Evolutionary conservation across 805 yeast species (phyloP).

Genomic region (Candida glaebosa): DNA sequence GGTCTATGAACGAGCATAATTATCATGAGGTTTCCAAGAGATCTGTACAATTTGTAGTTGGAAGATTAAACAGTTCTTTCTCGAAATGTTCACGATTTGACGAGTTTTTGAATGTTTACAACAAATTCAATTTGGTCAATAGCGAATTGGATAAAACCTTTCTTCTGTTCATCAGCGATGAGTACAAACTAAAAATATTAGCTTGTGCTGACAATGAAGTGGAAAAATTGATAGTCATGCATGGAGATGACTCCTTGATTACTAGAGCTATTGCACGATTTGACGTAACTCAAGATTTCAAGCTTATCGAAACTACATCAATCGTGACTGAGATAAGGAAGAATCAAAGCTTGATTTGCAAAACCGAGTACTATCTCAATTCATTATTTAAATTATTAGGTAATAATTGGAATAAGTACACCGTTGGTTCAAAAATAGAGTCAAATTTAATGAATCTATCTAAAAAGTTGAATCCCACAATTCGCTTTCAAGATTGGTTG

Average conservation of each 20-base stretch:
- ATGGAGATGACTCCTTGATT: constrained; percentile 6
- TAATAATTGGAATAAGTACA: constrained; percentile 33
- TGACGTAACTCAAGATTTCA: neutral
- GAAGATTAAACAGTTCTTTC: constrained; percentile 23
- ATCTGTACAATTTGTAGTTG: constrained; percentile 19
- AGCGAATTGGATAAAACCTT: constrained; percentile 14
- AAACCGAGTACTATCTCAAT: constrained; percentile 20
- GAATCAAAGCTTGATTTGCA: constrained; percentile 18
- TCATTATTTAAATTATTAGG: constrained; percentile 28
- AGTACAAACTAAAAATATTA: constrained; percentile 29
- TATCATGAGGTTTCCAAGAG: constrained; percentile 20
- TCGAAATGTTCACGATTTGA: constrained; percentile 21
- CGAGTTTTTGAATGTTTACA: constrained; percentile 26
- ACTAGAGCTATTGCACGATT: constrained; percentile 1
- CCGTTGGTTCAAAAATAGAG: constrained; percentile 56
- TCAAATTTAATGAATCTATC: constrained; percentile 45
- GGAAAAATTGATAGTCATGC: constrained; percentile 13
- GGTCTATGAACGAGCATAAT: constrained; percentile 26
- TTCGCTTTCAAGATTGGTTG: constrained; percentile 50
- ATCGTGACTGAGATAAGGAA: constrained; percentile 11
- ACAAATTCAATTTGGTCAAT: constrained; percentile 15
- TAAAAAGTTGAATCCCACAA: constrained; percentile 43
- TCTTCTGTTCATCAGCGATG: constrained; percentile 31
- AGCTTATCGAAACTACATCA: neutral
- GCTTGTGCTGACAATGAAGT: constrained; percentile 27